Conservation (phyloP, 805 yeast species). For the Lipomyces sp. region DNA sequence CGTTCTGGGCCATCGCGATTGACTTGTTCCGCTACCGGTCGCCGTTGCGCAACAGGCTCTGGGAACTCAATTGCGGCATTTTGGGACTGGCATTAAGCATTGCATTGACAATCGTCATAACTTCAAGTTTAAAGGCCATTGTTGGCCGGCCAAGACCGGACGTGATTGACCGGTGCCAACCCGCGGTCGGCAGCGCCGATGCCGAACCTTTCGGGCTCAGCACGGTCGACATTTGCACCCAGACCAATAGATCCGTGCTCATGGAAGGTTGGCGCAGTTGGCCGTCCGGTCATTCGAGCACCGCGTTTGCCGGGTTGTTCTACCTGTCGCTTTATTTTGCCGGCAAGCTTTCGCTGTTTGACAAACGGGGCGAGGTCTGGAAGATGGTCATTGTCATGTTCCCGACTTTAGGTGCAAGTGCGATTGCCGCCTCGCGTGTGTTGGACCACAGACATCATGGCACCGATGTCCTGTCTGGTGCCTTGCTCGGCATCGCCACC, state of each 20-base stretch:
- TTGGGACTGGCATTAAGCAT: conserved; percentile 69
- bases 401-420: conserved; percentile 63
- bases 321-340: conserved; percentile 55
- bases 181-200: conserved; percentile 51
- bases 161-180: conserved; percentile 82
- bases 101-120: conserved; percentile 62
- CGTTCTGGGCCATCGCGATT: conserved; percentile 30
- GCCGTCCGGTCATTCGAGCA: conserved; percentile 63
- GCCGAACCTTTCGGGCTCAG: conserved; percentile 53
- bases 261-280: conserved; percentile 61
- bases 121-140: conserved; percentile 78
- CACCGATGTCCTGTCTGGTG: conserved; percentile 78
- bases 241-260: conserved; percentile 41
- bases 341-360: conserved; percentile 55
- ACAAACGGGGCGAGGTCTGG: conserved; percentile 41
- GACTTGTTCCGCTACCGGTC: conserved; percentile 18
- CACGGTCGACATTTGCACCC: conserved; percentile 46
- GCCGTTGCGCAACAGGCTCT: conserved; percentile 37
- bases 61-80: conserved; percentile 65
- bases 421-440: conserved; percentile 84
- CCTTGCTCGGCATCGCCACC: conserved; percentile 62
- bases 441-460: conserved; percentile 95
- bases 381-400: conserved; percentile 37
- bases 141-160: conserved; percentile 94
- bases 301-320: conserved; percentile 56